Conservation (phyloP, 352 stramenopile genomes). For the Globisporangium mamillatum region DNA sequence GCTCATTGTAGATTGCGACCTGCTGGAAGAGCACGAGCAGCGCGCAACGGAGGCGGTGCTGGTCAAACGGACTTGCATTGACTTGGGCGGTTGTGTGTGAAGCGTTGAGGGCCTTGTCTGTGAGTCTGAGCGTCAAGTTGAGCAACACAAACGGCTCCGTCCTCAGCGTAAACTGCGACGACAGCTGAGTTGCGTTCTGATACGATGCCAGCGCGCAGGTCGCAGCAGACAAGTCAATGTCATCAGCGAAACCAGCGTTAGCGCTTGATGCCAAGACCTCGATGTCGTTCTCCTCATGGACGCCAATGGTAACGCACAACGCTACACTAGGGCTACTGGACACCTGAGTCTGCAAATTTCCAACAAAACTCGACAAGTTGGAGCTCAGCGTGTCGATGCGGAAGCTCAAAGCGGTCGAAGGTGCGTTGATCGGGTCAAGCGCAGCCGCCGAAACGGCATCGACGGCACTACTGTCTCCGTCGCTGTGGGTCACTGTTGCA, state of each 20-base stretch:
- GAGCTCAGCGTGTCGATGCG: background rate
- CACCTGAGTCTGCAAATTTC: background rate
- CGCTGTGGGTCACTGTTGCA: background rate
- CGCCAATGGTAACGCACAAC: background rate
- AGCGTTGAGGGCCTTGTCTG: background rate
- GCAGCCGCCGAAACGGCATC: background rate
- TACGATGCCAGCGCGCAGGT: background rate
- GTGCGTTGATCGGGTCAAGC: slow-evolving; percentile 7
- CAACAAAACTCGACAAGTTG: background rate
- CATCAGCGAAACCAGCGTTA: no score
- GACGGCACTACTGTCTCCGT: background rate
- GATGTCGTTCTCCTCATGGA: background rate
- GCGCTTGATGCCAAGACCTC: background rate
- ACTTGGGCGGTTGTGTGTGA: background rate
- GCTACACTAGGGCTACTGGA: background rate
- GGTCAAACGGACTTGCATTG: slow-evolving; percentile 11
- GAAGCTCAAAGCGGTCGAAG: background rate
- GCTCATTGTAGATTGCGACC: slow-evolving; percentile 9
- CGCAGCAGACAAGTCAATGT: background rate
- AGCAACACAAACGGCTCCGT: slow-evolving; percentile 16
- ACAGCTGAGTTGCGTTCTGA: background rate
- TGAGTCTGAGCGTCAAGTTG: slow-evolving; percentile 11
- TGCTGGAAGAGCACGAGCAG: slow-evolving; percentile 23
- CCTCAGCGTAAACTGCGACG: background rate
- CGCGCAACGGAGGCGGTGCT: slow-evolving; percentile 20